Base-by-base conservation (phyloP, 2,329 filamentous ascomycete species). In the Pseudonectria foliicola region DNA sequence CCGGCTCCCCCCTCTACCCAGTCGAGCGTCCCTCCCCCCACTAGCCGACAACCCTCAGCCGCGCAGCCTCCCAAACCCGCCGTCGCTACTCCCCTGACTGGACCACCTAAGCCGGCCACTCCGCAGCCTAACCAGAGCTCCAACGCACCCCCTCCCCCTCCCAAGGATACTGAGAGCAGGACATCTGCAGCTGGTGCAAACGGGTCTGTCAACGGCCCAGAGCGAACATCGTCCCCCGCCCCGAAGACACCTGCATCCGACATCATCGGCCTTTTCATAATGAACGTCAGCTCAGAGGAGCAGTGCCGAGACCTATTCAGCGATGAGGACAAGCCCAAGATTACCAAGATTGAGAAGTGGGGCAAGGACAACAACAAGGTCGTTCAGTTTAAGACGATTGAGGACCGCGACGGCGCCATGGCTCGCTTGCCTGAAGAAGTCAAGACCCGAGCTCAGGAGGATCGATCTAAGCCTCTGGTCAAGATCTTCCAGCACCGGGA, bases 191-290 rank as follows among this genome's bases (percentile, higher is more conserved):
- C 64, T 12, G 55, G 67, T 6, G 56, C 71, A 4, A 80, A 80
- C 39, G 75, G 76, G 39, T 69, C 71, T 11, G 57, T 67, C 5
- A 68, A 71, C 38, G 67, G 63, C 10, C 59, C 70, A 4, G 75
- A 77, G 29, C 63, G 72, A 10, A 62, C 67, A 3, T 62, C 71
- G n/a, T 76, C 77, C 2, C 72, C 77, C 12, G 73, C 73, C 6
- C 65, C 73, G 18, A 82, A 85, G 56, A 73, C 65, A 25, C 55
- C 69, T 29, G 64, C 72, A 13, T 73, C 87, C 53, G 77, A 75
- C 48, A 86, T 82, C 48, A 82, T 87, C 52, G 90, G 85, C 31
- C 75, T 98, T 13, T 98, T 95, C 61, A 80, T 98, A 41, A 85
- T 85, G 66, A 89, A 89, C 53, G 80, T 89, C 14, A 85, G 80